Conservation (phyloP, 208 protist species). For the Leishmania aethiopica region DNA sequence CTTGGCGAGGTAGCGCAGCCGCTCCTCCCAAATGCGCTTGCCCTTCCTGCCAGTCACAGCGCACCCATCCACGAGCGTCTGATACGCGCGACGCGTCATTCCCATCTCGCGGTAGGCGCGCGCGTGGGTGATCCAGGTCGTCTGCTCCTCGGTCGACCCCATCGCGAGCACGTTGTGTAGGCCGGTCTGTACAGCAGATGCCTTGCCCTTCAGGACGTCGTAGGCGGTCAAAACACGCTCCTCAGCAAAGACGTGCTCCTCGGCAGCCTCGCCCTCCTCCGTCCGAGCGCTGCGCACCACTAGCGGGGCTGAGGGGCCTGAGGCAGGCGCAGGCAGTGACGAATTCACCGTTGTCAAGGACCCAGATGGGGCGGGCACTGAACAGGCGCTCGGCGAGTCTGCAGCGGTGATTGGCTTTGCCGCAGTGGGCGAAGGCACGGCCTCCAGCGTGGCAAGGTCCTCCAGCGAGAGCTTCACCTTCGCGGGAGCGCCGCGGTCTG, state of each 20-base stretch:
- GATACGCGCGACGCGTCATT: constrained; percentile 55
- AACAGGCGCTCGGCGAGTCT: background rate
- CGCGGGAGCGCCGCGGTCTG: background rate
- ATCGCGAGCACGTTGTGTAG: constrained; percentile 69
- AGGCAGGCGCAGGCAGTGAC: background rate
- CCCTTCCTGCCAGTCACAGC: constrained; percentile 60
- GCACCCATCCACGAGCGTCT: constrained; percentile 75
- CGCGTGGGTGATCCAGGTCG: constrained; percentile 83
- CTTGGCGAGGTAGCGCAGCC: constrained; percentile 39
- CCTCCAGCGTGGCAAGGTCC: constrained; percentile 43
- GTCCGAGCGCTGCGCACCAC: constrained; percentile 70
- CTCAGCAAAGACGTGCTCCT: constrained; percentile 74
- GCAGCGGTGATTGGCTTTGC: background rate
- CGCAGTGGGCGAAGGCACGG: background rate
- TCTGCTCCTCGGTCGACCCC: constrained; percentile 81
- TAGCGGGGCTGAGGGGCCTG: constrained; percentile 10
- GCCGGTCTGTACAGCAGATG: constrained; percentile 36
- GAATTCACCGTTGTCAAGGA: background rate
- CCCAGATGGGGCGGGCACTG: background rate
- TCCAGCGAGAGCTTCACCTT: constrained; percentile 46
- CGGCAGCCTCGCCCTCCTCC: constrained; percentile 64
- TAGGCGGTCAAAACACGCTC: constrained; percentile 71
- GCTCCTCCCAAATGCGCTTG: constrained; percentile 80
- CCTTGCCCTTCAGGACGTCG: constrained; percentile 59
- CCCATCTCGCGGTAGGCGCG: constrained; percentile 78